Evolutionary conservation across 2,329 filamentous ascomycete species (phyloP).

Genomic region (Talaromyces sp.): DNA sequence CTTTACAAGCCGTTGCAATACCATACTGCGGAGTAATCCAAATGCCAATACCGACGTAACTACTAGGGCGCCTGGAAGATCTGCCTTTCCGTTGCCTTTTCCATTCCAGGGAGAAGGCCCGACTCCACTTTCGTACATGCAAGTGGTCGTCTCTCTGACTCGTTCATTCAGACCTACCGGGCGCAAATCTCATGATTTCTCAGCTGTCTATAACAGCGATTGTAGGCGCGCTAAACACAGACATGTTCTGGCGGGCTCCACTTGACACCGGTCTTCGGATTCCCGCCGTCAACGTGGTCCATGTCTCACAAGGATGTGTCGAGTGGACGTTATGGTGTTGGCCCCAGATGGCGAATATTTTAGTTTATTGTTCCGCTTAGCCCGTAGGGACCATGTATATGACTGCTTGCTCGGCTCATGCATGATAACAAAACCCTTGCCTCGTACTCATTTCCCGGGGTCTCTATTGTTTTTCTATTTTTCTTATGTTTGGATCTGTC

Average conservation of each 20-base stretch:
- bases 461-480: constrained; percentile 9
- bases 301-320: constrained; percentile 15
- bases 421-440: constrained; percentile 21
- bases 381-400: constrained; percentile 10
- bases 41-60: neutral
- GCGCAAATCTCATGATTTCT: neutral
- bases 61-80: neutral
- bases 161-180: neutral
- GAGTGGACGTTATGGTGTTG: constrained; percentile 7
- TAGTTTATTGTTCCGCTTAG: neutral
- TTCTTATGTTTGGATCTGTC: constrained; percentile 6
- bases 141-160: constrained; percentile 8
- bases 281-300: constrained; percentile 17
- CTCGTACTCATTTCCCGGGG: constrained; percentile 15
- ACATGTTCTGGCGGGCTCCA: constrained; percentile 9
- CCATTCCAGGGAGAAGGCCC: constrained; percentile 7
- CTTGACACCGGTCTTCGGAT: constrained; percentile 5
- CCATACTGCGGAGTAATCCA: no score
- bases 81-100: constrained; percentile 13
- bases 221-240: no score
- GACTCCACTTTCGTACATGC: neutral
- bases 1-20: neutral
- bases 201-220: neutral
- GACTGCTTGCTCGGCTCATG: constrained; percentile 10
- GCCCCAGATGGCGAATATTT: constrained; percentile 13